Conservation (phyloP, 768 basidiomycete genomes). For the Tricholoma terreum region DNA sequence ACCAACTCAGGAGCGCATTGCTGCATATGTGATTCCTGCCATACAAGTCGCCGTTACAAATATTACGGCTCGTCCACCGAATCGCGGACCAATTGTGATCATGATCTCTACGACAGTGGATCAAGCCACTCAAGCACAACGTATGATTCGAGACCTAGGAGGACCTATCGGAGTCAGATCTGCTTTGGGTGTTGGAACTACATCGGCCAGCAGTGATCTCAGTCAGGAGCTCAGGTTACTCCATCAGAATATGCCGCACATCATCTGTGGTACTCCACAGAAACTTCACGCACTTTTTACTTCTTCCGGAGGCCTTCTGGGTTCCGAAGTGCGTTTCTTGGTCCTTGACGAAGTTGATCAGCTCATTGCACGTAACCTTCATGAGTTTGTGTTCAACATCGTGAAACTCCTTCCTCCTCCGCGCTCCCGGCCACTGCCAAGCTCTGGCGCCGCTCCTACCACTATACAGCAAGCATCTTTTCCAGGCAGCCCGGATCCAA, state of each 20-base stretch:
- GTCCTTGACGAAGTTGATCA: slow-evolving; percentile 98
- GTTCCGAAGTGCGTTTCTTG: slow-evolving; percentile 87
- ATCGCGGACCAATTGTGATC: slow-evolving; percentile 82
- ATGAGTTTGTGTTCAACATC: slow-evolving; percentile 92
- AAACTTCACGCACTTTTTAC: slow-evolving; percentile 93
- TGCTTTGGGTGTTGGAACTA: slow-evolving; percentile 81
- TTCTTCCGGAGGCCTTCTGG: slow-evolving; percentile 67
- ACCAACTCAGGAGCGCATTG: slow-evolving; percentile 97
- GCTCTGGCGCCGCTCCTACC: slow-evolving; percentile 26
- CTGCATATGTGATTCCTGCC: slow-evolving; percentile 92
- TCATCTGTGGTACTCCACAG: slow-evolving; percentile 96
- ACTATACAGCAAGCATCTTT: slow-evolving; percentile 40
- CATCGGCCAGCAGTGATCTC: slow-evolving; percentile 58
- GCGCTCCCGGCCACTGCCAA: slow-evolving; percentile 57
- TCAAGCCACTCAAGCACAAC: slow-evolving; percentile 95
- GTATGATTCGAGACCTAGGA: slow-evolving; percentile 93
- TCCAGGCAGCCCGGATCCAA: slow-evolving; percentile 44
- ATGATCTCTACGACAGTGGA: slow-evolving; percentile 98
- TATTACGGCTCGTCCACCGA: slow-evolving; percentile 50
- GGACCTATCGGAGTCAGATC: slow-evolving; percentile 90
- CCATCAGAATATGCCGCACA: slow-evolving; percentile 90
- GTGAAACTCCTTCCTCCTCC: slow-evolving; percentile 91
- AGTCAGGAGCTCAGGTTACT: slow-evolving; percentile 78
- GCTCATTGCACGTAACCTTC: slow-evolving; percentile 92
- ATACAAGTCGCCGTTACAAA: slow-evolving; percentile 78